Base-by-base conservation (phyloP, 2,329 filamentous ascomycete genomes). In the Trichoderma gracile region DNA sequence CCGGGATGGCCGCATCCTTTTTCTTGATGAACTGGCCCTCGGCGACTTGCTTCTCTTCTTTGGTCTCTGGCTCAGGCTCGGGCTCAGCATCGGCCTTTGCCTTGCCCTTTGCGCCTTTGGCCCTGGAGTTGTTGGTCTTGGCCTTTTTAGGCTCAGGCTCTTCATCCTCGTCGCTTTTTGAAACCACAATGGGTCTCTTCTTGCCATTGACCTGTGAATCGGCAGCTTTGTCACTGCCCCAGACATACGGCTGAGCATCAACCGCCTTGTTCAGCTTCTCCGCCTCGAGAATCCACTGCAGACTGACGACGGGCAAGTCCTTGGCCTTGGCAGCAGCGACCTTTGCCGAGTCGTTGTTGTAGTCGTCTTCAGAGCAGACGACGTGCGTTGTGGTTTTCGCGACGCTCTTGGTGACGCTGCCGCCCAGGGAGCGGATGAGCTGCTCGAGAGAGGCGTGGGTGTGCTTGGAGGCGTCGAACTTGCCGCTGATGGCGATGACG, bases 201-300 rank as follows among this genome's bases (percentile, higher is more conserved):
- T 67, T 67, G 21, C 72, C 66, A 25, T 50, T 53, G 40, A 66
- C 64, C 33, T 69, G 47, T 19, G 73, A 63, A 30, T 69, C 69
- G 14, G 68, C 62, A 57, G 69, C 52, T n/a, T 55, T 55, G 33
- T 55, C 67, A 5, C 71, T 67, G 40, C 65, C 68, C 74, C 72
- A 77, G 25, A 65, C 49, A 30, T 72, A 74, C 21, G 69, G 68
- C 25, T 73, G 70, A 1, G 65, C 68, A 21, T 67, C 66, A 14
- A 74, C 66, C 49, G 69, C 68, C 55, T 67, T 69, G 25, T 70
- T 68, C 45, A 73, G 64, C 10, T 67, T 65, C 43, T 83, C 76
- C 23, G 81, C 86, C n/a, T 87, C 81, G 2, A 83, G 67, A n/a
- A 88, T 76, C 89, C 89, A 92, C 15, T 83, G 76, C 0, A 88